A percentile compares a stretch with the other conserved stretches of the same genome.
phyloP scores from a whole-genome alignment of 1,284 basidiomycete genomes.

The Rhodotorula sp. region DNA sequence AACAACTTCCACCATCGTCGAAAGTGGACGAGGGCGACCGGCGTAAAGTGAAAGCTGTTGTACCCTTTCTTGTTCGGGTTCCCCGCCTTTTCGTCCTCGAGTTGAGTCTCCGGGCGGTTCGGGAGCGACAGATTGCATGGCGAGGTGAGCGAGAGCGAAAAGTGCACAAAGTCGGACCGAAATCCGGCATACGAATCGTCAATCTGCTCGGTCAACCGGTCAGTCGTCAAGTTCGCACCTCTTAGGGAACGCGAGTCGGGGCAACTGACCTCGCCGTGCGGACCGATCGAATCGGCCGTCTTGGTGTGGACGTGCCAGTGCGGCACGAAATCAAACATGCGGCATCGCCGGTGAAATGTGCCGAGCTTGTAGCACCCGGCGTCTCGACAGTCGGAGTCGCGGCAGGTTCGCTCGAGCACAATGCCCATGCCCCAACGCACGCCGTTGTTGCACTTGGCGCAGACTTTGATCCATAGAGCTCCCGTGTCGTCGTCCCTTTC shows the following conservation, averaged over 20 bases:
- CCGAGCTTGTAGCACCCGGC: slow-evolving; percentile 59
- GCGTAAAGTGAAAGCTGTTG: slow-evolving; percentile 84
- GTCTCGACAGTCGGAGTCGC: slow-evolving; percentile 61
- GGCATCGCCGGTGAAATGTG: slow-evolving; percentile 73
- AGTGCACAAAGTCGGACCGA: slow-evolving; percentile 91
- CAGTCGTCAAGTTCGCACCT: background rate
- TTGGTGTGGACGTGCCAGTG: slow-evolving; percentile 76
- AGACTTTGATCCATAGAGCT: slow-evolving; percentile 56
- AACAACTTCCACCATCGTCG: slow-evolving; percentile 90
- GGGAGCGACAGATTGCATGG: slow-evolving; percentile 50
- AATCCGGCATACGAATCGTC: slow-evolving; percentile 85
- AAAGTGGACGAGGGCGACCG: slow-evolving; percentile 85
- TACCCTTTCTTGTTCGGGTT: slow-evolving; percentile 44
- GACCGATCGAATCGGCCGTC: slow-evolving; percentile 53
- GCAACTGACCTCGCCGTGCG: slow-evolving; percentile 56
- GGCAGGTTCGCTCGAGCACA: slow-evolving; percentile 80
- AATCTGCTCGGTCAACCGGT: slow-evolving; percentile 31
- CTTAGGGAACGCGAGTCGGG: background rate
- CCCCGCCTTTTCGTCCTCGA: slow-evolving; percentile 37
- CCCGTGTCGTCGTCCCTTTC: slow-evolving; percentile 1
- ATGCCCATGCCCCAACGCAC: slow-evolving; percentile 90
- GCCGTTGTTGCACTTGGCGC: slow-evolving; percentile 80
- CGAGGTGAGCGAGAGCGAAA: slow-evolving; percentile 82
- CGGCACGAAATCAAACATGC: slow-evolving; percentile 75
- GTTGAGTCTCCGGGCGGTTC: slow-evolving; percentile 25